phyloP scores from a whole-genome alignment of 805 yeast genomes.

The Candida ponderosae region DNA sequence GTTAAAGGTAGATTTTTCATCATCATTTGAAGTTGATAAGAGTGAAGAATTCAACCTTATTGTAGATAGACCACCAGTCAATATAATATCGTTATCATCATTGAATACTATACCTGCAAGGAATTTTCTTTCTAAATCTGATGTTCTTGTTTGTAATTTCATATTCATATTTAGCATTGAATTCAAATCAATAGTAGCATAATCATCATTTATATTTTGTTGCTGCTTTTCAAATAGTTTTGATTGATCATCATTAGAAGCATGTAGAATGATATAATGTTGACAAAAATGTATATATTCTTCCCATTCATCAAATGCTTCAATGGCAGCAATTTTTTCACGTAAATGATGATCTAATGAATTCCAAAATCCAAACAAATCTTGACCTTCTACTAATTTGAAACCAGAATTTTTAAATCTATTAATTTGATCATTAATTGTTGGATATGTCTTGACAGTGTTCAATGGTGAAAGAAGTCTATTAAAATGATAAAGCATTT shows the following conservation, averaged over 20 bases:
- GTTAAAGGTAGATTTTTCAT: constrained; percentile 3
- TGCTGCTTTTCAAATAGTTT: constrained; percentile 1
- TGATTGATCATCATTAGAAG: constrained; percentile 30
- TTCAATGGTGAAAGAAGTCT: constrained; percentile 61
- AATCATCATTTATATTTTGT: not conserved
- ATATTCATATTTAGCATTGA: not conserved
- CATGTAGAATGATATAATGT: constrained; percentile 65
- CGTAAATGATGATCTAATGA: constrained; percentile 32
- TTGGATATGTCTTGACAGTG: constrained; percentile 53
- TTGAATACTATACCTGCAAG: constrained; percentile 3
- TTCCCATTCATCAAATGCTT: constrained; percentile 79
- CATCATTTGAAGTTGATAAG: constrained; percentile 1
- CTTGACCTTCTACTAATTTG: constrained; percentile 37
- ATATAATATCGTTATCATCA: constrained; percentile 10
- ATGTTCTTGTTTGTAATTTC: constrained; percentile 2
- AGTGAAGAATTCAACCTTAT: constrained; percentile 15
- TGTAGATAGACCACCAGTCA: constrained; percentile 29
- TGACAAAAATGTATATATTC: constrained; percentile 71
- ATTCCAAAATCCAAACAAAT: constrained; percentile 56
- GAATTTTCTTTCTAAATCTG: constrained; percentile 9
- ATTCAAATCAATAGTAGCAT: too few species aligned
- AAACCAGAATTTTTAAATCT: constrained; percentile 45
- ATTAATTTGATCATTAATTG: constrained; percentile 35
- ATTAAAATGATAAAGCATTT: constrained; percentile 66
- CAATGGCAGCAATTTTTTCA: constrained; percentile 37